Conservation (phyloP, 2,329 filamentous ascomycete species). For the Chrysoporthe puriensis region DNA sequence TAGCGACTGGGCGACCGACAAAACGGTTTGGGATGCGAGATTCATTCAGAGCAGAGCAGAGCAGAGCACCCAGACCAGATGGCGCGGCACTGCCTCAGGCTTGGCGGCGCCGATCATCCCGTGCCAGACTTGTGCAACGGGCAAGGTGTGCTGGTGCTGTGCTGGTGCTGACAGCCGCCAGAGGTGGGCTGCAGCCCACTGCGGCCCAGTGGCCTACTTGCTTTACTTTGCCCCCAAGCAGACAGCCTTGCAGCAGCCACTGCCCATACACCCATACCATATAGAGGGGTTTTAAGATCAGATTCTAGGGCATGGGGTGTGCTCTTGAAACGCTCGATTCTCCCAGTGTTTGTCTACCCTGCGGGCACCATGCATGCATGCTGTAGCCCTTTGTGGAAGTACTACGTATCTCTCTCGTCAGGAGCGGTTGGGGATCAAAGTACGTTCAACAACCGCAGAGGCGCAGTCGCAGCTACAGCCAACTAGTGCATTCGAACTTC, state of each 20-base stretch:
- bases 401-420: background rate
- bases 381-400: background rate
- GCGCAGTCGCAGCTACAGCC: background rate
- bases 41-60: background rate
- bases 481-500: background rate
- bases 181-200: background rate
- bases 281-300: background rate
- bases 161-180: background rate
- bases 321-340: background rate
- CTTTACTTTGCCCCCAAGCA: background rate
- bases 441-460: background rate
- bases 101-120: constrained; percentile 18
- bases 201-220: background rate
- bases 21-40: constrained; percentile 4
- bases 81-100: constrained; percentile 20
- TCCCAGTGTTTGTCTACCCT: background rate
- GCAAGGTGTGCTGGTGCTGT: background rate
- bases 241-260: background rate
- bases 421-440: background rate
- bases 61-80: background rate
- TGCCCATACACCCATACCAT: background rate
- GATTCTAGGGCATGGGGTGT: background rate
- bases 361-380: background rate
- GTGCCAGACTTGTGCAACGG: background rate
- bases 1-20: background rate